Conservation (phyloP, 805 yeast genomes). For the Hanseniaspora valbyensis region DNA sequence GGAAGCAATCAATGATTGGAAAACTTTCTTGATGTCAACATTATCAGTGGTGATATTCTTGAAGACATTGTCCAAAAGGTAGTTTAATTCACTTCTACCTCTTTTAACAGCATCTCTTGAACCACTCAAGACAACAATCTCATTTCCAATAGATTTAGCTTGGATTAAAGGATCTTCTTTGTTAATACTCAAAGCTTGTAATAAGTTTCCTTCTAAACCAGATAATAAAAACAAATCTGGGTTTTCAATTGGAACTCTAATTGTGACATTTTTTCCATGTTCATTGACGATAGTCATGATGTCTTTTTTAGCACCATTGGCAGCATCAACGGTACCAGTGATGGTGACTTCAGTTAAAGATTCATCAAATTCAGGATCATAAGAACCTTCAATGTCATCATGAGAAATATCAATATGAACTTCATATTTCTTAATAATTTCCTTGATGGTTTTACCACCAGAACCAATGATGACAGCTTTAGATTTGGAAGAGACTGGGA, state of each 20-base stretch:
- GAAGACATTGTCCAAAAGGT: slow-evolving; percentile 36
- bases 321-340: slow-evolving; percentile 79
- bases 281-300: slow-evolving; percentile 66
- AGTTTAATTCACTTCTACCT: slow-evolving; percentile 43
- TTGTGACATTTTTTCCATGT: slow-evolving; percentile 48
- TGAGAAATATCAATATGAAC: slow-evolving; percentile 53
- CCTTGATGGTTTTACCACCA: slow-evolving; percentile 70
- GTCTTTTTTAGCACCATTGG: slow-evolving; percentile 55
- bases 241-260: slow-evolving; percentile 35
- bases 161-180: slow-evolving; percentile 17
- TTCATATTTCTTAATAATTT: slow-evolving; percentile 57
- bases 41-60: slow-evolving; percentile 40
- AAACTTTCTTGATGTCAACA: slow-evolving; percentile 52
- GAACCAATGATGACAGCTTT: slow-evolving; percentile 78
- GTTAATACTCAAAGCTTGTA: slow-evolving; percentile 28
- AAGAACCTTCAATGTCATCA: slow-evolving; percentile 28
- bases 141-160: slow-evolving; percentile 20
- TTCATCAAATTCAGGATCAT: slow-evolving; percentile 49
- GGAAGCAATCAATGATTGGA: slow-evolving; percentile 55
- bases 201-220: slow-evolving; percentile 22
- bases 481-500: slow-evolving; percentile 64
- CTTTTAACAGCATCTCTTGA: slow-evolving; percentile 52
- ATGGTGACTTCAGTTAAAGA: slow-evolving; percentile 51
- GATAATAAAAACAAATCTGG: slow-evolving; percentile 28
- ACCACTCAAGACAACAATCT: slow-evolving; percentile 51